Conservation (phyloP, 2,329 filamentous ascomycete genomes). For the Colletotrichum tabaci region DNA sequence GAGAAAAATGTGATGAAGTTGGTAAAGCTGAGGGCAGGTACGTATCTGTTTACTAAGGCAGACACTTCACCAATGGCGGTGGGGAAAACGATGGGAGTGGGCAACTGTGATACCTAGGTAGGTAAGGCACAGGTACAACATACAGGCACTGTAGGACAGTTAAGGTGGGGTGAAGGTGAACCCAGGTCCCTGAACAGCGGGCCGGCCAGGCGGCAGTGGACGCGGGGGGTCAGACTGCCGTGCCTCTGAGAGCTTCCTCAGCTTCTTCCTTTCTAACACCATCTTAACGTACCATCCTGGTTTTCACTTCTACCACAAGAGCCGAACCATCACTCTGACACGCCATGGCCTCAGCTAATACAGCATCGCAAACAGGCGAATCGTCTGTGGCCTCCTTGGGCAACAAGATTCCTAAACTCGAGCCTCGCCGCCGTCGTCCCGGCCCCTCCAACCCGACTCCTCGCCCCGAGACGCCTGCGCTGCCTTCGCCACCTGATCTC, state of each 20-base stretch:
- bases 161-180: neutral
- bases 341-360: conserved; percentile 29
- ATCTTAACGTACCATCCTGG: conserved; percentile 4
- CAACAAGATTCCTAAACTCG: conserved; percentile 73
- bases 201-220: conserved; percentile 1
- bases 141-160: neutral
- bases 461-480: conserved; percentile 80
- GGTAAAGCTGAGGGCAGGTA: conserved; percentile 1
- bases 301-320: neutral
- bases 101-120: neutral
- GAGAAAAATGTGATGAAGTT: conserved; percentile 22
- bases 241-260: neutral
- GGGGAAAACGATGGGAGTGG: neutral
- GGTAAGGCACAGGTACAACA: neutral
- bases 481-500: conserved; percentile 77
- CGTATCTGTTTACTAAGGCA: conserved; percentile 29
- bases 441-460: conserved; percentile 70
- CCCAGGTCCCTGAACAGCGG: neutral
- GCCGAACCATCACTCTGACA: neutral
- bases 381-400: conserved; percentile 1
- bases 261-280: neutral
- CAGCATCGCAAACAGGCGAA: neutral
- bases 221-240: conserved; percentile 2
- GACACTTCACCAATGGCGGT: conserved; percentile 8
- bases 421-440: conserved; percentile 72